Evolutionary conservation across 1,284 basidiomycete genomes (phyloP), one percentile per base, ranked within the genome.

Genomic region (Inonotus hispidus): DNA sequence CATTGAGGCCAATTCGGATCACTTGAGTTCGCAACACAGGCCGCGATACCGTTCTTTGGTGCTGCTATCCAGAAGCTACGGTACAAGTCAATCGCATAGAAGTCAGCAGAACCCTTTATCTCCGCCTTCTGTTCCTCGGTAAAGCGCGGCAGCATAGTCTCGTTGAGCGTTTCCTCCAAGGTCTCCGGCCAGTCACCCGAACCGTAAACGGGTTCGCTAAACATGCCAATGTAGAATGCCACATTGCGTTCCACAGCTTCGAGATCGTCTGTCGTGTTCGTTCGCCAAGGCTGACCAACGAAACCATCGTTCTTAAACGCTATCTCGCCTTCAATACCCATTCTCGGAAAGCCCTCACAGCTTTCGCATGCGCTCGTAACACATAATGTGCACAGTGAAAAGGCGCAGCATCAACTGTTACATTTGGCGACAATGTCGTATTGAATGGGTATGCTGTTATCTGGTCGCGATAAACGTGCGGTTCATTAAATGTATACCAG

Each of bases 401-500:
- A 2, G 70, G 71, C 4, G 77, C 77, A 45, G 71, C 75, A 1
- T 74, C 72, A 2, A 71, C 45, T 52, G 78, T 78, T 45, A 79
- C 72, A 0, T 75, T 75, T 6, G 73, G 68, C n/a, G 78, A 70
- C 46, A 77, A 69, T 1, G 74, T 71, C 13, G 66, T 64, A 64
- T 78, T 77, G 68, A 79, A 79, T 2, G 77, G 77, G 67, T 75
- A 78, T 7, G 69, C 68, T 0, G 66, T 70, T 41, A 75, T 60
- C 64, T 74, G 72, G 35, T 68, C 61, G 63, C 78, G 79, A 62
- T 71, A 77, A 1, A 77, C 76, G 14, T 73, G 71, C 23, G 79
- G 79, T 63, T 80, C 79, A 60, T 81, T 79, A 72, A 81, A 81
- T 0, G 79, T 81, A 65, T 76, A 76, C 77, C 78, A 81, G 46